Base-by-base conservation (phyloP, 2,329 filamentous ascomycete species). In the Sphaerulina vaccinii region DNA sequence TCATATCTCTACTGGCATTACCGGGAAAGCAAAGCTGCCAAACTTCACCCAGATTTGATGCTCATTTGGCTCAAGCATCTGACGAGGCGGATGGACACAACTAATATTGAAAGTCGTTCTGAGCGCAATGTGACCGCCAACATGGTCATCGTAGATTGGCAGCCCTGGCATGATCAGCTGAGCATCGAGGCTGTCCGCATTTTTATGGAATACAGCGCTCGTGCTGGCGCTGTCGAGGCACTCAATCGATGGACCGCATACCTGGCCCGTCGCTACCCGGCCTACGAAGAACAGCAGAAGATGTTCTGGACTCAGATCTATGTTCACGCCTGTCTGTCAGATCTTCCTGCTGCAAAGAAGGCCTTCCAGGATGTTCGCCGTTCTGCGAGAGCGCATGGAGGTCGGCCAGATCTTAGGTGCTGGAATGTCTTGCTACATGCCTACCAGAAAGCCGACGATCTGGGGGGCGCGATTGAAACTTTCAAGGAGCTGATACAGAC, bases 381-480 rank as follows among this genome's bases (percentile, higher is more conserved):
- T 36, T n/a, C 52, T n/a, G 56, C 60, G 5, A 45, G 18, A 15
- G 47, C 48, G 29, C 52, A 65, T n/a, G 50, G 45, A n/a, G 52
- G 61, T 22, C 15, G 37, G 10, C 85, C 85, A 5, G 81, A 83
- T 57, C 68, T 78, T 1, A 67, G 75, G 29, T 82, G 80, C 56
- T 95, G 87, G 85, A 95, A 95, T 64, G 83, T 85, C 18, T 70
- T 96, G 22, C 75, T 97, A 39, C 82, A 85, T 62, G 85, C 86
- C 2, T 81, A 90, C 68, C 77, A 79, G 15, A 83, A 82, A 59
- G 79, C 80, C 1, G 77, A 82, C 41, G 83, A 93, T 64, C 79
- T 88, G 37, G 75, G 82, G n/a, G 80, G 81, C 5, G 86, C 85
- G 10, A 72, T 88, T 51, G 66, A 74, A 5, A 77, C 79, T 42